Base-by-base conservation (phyloP, 2,329 filamentous ascomycete genomes). In the Phyllosticta citrichinensis region DNA sequence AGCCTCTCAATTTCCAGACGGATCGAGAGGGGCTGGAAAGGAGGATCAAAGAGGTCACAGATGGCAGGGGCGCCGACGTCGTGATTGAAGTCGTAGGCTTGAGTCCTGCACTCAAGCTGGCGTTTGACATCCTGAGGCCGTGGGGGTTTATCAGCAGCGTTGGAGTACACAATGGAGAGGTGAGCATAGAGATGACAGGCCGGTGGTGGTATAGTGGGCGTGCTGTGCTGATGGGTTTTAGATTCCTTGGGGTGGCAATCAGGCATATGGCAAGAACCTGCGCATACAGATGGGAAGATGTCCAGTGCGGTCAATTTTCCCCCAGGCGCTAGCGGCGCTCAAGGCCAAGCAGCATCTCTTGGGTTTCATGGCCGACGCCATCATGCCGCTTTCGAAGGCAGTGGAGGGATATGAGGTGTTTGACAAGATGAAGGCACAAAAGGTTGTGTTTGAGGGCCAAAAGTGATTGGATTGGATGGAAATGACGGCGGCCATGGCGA, bases 31-130 rank as follows among this genome's bases (percentile, higher is more conserved):
- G 80, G 2, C 80, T 95, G 71, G 76, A 85, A 60, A 79, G 81
- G 66, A 82, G 87, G 58, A 85, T 96, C 58, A 85, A 85, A 69
- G 87, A 89, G 66, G 82, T 87, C 55, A 94, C 90, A 0, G 80
- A 87, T 17, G 91, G 91, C 8, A 81, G 92, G 50, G 92, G 92
- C 6, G 91, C 91, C 14, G 92, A 97, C 74, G 85, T 89, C 19
- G 85, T 94, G 2, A 85, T 96, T 55, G 78, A 80, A 65, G 75
- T 77, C 3, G 78, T 80, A 4, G 79, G 79, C 5, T 69, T 80
- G 57, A 75, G 74, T 50, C 75, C 78, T 35, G 79, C 79, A 11
- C 71, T 79, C 62, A 71, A 76, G 63, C 71, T 80, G 68, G 74
- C 74, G 2, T 80, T 75, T 60, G 78, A 81, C 62, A 69, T 80